Evolutionary conservation across 441 rosid species (phyloP).

Genomic region (Syzygium syzygioides): DNA sequence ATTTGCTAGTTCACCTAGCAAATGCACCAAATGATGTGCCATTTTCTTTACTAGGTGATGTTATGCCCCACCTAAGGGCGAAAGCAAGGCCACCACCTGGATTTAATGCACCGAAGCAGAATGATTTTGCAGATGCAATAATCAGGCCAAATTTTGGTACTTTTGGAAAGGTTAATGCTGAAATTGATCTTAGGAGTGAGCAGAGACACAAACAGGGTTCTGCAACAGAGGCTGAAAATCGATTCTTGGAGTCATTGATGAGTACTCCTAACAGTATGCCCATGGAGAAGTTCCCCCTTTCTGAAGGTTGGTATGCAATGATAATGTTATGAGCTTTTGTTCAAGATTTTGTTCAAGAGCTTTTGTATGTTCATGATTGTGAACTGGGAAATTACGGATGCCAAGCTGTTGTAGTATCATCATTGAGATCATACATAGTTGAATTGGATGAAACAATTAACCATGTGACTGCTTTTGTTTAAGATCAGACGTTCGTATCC

Average conservation of each 20-base stretch:
- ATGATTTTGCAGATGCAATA: conserved; percentile 45
- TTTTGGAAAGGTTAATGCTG: conserved; percentile 45
- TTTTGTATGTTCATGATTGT: background rate
- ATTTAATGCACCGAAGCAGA: conserved; percentile 60
- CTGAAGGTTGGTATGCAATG: conserved; percentile 45
- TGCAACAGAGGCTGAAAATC: conserved; percentile 80
- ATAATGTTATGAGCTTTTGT: background rate
- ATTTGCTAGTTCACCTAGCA: conserved; percentile 69
- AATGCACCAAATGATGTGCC: conserved; percentile 70
- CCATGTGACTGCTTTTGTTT: background rate
- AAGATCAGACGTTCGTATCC: background rate
- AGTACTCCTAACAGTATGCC: conserved; percentile 44
- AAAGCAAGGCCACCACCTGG: conserved; percentile 99
- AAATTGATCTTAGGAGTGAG: conserved; percentile 54
- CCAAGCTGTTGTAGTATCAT: background rate
- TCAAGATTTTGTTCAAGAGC: background rate
- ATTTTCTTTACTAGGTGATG: conserved; percentile 83
- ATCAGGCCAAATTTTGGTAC: conserved; percentile 39
- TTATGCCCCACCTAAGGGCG: conserved; percentile 96
- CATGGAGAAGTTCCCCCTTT: conserved; percentile 12
- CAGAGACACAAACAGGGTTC: conserved; percentile 45
- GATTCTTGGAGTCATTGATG: conserved; percentile 90
- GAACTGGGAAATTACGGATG: background rate
- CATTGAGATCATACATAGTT: background rate
- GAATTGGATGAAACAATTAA: background rate